Percentiles rank a stretch among this genome's conserved stretches.
phyloP scores from a whole-genome alignment of 1,139 yeast genomes.

The Saccharomycopsis hybrid region DNA sequence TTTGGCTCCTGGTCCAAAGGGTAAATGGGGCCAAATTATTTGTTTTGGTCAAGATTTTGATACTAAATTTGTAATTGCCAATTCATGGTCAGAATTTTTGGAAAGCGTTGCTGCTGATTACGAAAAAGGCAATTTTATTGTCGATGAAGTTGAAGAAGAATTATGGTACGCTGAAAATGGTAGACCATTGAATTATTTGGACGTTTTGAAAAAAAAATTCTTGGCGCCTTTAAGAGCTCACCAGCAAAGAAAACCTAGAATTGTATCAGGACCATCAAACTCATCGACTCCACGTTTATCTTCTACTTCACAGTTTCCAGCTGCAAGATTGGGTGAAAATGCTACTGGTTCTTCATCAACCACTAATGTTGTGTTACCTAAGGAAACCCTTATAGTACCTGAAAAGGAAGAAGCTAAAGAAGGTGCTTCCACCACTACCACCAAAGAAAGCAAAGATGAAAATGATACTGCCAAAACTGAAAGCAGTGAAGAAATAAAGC shows the following conservation, averaged over 20 bases:
- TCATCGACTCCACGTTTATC: background rate
- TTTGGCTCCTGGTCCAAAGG: conserved; percentile 55
- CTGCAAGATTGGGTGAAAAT: background rate
- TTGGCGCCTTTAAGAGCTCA: conserved; percentile 35
- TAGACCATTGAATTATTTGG: conserved; percentile 39
- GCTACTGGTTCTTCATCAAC: background rate
- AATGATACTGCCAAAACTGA: too few relatives aligned
- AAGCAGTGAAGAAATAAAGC: too few relatives aligned
- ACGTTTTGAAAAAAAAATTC: conserved; percentile 46
- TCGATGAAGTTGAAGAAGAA: conserved; percentile 45
- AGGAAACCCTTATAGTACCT: conserved; percentile 19
- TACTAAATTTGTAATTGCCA: conserved; percentile 52
- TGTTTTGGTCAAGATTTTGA: conserved; percentile 61
- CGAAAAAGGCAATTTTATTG: conserved; percentile 46
- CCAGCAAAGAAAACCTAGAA: conserved; percentile 15
- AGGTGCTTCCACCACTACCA: too few relatives aligned
- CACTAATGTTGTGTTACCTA: conserved; percentile 12
- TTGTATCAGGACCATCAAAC: conserved; percentile 4
- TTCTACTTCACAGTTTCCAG: conserved; percentile 12
- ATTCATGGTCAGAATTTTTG: conserved; percentile 50
- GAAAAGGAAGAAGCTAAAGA: conserved; percentile 1
- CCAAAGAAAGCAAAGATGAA: too few relatives aligned
- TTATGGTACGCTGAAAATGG: conserved; percentile 42
- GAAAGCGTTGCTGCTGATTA: conserved; percentile 43
- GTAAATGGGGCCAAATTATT: conserved; percentile 57